Evolutionary conservation across 257 asterid genomes (phyloP).

Genomic region (Solanum pinnatisectum): DNA sequence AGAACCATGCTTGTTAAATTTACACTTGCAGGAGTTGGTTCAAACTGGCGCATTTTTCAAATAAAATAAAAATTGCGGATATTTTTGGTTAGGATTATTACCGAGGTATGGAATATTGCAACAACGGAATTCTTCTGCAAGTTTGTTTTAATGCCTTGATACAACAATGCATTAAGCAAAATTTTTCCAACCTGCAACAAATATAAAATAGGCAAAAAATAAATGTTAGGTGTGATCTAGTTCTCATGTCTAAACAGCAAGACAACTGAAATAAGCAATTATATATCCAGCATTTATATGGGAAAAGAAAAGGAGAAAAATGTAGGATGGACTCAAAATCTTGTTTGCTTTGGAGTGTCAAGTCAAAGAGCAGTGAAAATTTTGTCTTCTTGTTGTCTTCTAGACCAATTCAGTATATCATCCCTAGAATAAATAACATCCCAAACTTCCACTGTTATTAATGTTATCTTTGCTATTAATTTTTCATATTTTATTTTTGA

Average conservation of each 20-base stretch:
- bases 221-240: background rate
- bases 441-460: background rate
- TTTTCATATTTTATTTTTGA: background rate
- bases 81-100: slow-evolving; percentile 2
- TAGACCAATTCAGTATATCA: background rate
- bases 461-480: background rate
- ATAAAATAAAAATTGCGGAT: background rate
- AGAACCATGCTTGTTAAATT: background rate
- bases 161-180: slow-evolving; percentile 73
- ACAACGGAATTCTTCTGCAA: slow-evolving; percentile 69
- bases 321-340: background rate
- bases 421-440: background rate
- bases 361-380: background rate
- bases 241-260: background rate
- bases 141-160: slow-evolving; percentile 81
- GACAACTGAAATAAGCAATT: background rate
- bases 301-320: background rate
- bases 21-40: background rate
- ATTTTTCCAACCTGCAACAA: slow-evolving; percentile 71
- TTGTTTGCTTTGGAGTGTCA: background rate
- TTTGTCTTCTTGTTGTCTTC: background rate
- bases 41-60: background rate
- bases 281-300: background rate
- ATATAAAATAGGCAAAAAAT: background rate
- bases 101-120: slow-evolving; percentile 69